Base-by-base conservation (phyloP, 2,329 filamentous ascomycete species). In the Cladophialophora yegresii region DNA sequence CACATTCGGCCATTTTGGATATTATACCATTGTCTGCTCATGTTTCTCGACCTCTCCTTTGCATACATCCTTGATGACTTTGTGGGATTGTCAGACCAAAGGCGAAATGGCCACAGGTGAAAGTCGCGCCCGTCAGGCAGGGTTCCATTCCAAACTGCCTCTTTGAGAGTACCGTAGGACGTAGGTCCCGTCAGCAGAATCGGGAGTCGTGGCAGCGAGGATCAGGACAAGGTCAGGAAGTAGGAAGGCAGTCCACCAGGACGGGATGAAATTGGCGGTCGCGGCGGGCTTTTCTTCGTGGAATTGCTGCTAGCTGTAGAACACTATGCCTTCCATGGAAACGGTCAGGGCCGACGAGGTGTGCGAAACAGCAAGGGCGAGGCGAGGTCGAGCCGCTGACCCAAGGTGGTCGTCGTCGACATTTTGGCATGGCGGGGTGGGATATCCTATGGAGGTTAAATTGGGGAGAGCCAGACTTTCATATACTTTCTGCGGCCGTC, bases 31-130 rank as follows among this genome's bases (percentile, higher is more conserved):
- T 23, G 49, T 66, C 10, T 58, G 30, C 12, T 54, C 50, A 12
- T 58, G 63, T 30, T 60, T 63, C 50, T 69, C 67, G 28, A 64
- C 62, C 55, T 69, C 64, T 61, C 67, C 61, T 26, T 65, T 64
- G n/a, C 43, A 57, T 13, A 61, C 28, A 12, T 49, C 40, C 12
- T 65, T 45, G 64, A 67, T 65, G 16, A 28, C 32, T 43, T 43
- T 54, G 53, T 30, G 43, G 32, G 26, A 67, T 63, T 16, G 54
- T 23, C 4, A 57, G 56, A 6, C 20, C 66, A 32, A 59, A 62
- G 32, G 60, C 56, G 23, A 65, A 67, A 51, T 67, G 65, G n/a
- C 59, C 65, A 7, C 56, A 20, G 16, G 55, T 47, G 28, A 65
- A 63, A 8, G 53, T 43, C 5, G 57, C 50, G 8, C 65, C 65